Conservation (phyloP, 2,329 filamentous ascomycete species). For the Diaporthe humulicola region DNA sequence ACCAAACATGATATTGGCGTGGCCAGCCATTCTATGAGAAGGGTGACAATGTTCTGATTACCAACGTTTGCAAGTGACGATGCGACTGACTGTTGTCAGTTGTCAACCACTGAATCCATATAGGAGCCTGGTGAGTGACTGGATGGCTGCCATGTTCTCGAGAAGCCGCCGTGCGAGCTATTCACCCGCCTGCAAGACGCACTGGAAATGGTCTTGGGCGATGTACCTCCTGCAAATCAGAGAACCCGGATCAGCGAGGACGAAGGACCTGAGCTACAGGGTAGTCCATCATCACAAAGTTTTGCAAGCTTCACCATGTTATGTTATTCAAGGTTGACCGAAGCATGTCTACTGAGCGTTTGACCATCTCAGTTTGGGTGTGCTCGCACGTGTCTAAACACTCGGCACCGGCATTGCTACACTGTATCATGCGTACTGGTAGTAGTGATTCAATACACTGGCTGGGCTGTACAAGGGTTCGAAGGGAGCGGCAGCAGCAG, state of each 20-base stretch:
- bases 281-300: background rate
- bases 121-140: background rate
- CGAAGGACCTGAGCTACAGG: background rate
- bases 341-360: background rate
- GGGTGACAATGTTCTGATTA: background rate
- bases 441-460: background rate
- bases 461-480: too few relatives aligned
- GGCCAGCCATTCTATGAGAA: background rate
- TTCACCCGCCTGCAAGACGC: background rate
- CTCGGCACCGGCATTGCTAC: background rate
- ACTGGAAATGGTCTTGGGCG: background rate
- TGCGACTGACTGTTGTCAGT: background rate
- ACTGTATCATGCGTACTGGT: background rate
- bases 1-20: background rate
- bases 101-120: background rate
- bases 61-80: background rate
- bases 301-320: background rate
- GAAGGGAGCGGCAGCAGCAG: background rate
- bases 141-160: background rate
- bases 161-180: background rate
- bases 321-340: background rate
- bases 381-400: background rate
- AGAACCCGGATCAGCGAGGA: background rate
- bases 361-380: background rate
- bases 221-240: background rate